Evolutionary conservation across 2,329 filamentous ascomycete genomes (phyloP), one percentile per base, ranked within the genome.

Genomic region (Hirsutella minnesotensis): DNA sequence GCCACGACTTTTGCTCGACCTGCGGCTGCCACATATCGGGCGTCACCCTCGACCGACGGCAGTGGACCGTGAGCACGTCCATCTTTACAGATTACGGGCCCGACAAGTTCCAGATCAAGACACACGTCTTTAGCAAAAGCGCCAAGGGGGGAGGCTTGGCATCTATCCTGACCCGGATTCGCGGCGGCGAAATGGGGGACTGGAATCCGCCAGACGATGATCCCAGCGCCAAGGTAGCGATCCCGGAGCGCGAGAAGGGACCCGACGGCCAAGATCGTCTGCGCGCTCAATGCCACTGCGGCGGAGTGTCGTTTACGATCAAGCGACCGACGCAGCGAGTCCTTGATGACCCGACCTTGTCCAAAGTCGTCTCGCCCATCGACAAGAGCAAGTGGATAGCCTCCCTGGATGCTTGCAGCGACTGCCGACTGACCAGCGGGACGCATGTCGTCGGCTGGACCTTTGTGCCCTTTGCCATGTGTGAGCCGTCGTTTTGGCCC

Each of bases 1-100:
- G 57, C 16, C 64, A 63, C 45, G 58, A 64, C 46, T 71, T 70
- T 46, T 72, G 69, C 54, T 60, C 56, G 12, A 65, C 63, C 0
- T 72, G 69, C 43, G 66, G 69, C 39, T 65, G 65, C 41, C 68
- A 70, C 44, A 55, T 69, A n/a, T 62, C 61, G 3, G 60, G 64
- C 40, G 50, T 58, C 16, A 59, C 56, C 19, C 40, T 60, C 2
- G 49, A 54, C 16, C 52, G 56, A 3, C 52, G 51, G 18, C 48
- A 56, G 10, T 72, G 67, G 67, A 56, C 57, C 3, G 47, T 65
- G 4, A 56, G 66, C 1, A 58, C 59, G 0, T 65, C 64, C 39
- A 60, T 70, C 13, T 68, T 72, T 30, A 46, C 51, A 8, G 56
- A 63, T 18, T 58, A 63, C 33, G 54, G 60, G 5, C 53, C 55